phyloP scores from a whole-genome alignment of 495 filamentous ascomycete genomes.

The Emericellopsis terricola region DNA sequence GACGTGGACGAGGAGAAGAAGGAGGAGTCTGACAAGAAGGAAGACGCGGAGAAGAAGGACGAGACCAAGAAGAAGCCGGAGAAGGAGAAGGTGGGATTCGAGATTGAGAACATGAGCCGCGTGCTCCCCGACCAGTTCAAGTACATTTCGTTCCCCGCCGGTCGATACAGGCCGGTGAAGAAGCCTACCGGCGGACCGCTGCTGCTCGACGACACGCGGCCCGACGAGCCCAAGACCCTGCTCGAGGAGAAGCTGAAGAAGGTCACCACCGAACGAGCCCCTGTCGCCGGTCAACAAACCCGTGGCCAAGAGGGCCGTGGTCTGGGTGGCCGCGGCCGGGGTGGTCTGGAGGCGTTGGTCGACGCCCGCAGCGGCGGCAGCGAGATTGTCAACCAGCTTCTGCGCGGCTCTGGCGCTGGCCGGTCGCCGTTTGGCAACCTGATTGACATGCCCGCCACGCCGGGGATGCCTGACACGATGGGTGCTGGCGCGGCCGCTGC shows the following conservation, averaged over 20 bases:
- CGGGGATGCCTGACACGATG: slow-evolving; percentile 9
- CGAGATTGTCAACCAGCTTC: slow-evolving; percentile 11
- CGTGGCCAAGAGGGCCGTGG: slow-evolving; percentile 5
- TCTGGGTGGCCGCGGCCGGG: slow-evolving; percentile 4
- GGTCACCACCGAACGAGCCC: slow-evolving; percentile 44
- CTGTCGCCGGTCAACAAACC: slow-evolving; percentile 19
- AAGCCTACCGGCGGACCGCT: slow-evolving; percentile 94
- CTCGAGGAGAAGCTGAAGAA: slow-evolving; percentile 81
- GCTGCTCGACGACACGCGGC: slow-evolving; percentile 70
- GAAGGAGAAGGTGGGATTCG: slow-evolving; percentile 93
- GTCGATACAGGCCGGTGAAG: slow-evolving; percentile 87
- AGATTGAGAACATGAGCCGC: slow-evolving; percentile 90
- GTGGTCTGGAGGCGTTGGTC: slow-evolving; percentile 6
- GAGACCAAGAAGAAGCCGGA: slow-evolving; percentile 68
- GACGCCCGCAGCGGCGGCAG: slow-evolving; percentile 2
- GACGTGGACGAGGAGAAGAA: slow-evolving; percentile 59
- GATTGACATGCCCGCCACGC: background rate
- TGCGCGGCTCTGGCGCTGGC: slow-evolving; percentile 9
- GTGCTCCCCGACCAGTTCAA: slow-evolving; percentile 88
- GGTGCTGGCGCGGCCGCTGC: slow-evolving; percentile 48
- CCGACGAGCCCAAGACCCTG: slow-evolving; percentile 55
- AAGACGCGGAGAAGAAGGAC: slow-evolving; percentile 12
- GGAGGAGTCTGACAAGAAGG: slow-evolving; percentile 22
- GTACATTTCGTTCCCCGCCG: slow-evolving; percentile 78
- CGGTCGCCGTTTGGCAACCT: background rate